Base-by-base conservation (phyloP, 371 early-diverging fungal genomes). In the Capillidium rhysosporum region DNA sequence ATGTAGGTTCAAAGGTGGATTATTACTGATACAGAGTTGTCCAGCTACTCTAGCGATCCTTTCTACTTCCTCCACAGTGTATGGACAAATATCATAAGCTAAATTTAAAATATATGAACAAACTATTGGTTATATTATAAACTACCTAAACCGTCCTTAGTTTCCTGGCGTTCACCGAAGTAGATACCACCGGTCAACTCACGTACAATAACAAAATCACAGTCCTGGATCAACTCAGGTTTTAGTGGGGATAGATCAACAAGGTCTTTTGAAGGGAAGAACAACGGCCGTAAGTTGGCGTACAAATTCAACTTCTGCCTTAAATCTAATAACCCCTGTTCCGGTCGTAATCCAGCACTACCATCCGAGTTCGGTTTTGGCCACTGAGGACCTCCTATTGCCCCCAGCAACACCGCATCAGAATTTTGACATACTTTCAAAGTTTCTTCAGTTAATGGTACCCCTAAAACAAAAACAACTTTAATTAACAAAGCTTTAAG, bases 111-210 rank as follows among this genome's bases (percentile, higher is more conserved):
- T 5, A 1, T 24, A 25, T 44, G n/a, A 16, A 24, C 12, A 20
- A 8, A 21, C 49, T 44, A 52, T 12, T 39, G 31, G 47, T 40
- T 57, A 28, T 18, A 18, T 18, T 34, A 8, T 45, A 25, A 21
- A 12, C 60, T 65, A 66, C 69, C 70, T 61, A 75, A 65, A 55
- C 92, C 93, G 61, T 76, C 76, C 60, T 83, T 81, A 59, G 75
- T 84, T 69, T 93, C 94, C 60, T 83, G 66, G 54, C 92, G 79
- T 46, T 84, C 77, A 45, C 97, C 97, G 76, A 94, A 96, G 74
- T 96, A 96, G 61, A 94, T 86, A 47, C 97, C 97, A 57, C 95
- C 92, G 2, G 89, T 86, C 56, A 96, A 73, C 71, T 96, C 97
- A 46, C 97, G 79, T 18, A 96, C 77, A 63, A 94, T 81, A 28